Conservation (phyloP, 306 rosid species). For the Adenanthera pavonina region DNA sequence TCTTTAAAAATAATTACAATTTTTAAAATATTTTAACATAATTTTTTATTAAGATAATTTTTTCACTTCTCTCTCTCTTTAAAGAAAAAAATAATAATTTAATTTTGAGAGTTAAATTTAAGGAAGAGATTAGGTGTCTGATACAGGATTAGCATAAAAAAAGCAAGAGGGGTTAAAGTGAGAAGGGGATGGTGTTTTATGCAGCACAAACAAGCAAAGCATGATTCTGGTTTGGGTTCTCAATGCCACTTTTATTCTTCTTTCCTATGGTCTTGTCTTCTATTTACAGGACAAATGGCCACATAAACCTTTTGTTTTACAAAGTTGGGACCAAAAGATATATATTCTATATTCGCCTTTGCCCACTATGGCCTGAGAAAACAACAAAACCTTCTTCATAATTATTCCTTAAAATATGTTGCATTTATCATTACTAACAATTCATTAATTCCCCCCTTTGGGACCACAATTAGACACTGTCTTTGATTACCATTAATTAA, state of each 20-base stretch:
- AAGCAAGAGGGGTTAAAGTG: slow-evolving; percentile 19
- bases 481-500: not conserved
- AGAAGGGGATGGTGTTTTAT: slow-evolving; percentile 40
- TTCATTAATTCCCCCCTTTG: not conserved
- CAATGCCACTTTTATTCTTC: slow-evolving; percentile 20
- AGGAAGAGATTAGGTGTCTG: not conserved
- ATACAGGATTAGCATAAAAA: slow-evolving; percentile 10
- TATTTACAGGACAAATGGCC: slow-evolving; percentile 57
- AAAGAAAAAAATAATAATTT: not conserved
- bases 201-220: slow-evolving; percentile 25
- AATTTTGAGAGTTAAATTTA: not conserved
- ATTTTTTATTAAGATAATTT: not conserved
- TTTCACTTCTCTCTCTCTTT: not conserved
- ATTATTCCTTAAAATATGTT: slow-evolving; percentile 6
- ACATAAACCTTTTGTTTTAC: slow-evolving; percentile 55
- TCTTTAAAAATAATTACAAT: not conserved
- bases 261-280: slow-evolving; percentile 52
- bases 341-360: slow-evolving; percentile 13
- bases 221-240: slow-evolving; percentile 36
- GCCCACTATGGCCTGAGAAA: slow-evolving; percentile 29
- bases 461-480: slow-evolving; percentile 33
- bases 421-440: slow-evolving; percentile 26
- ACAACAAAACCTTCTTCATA: slow-evolving; percentile 2
- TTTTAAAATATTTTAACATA: not conserved
- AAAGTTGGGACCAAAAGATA: slow-evolving; percentile 62